These are phyloP conservation scores for Lecanicillium sp. DNA, from an alignment of 2,329 filamentous ascomycete genomes.

Conservation along the genomic window DNA sequence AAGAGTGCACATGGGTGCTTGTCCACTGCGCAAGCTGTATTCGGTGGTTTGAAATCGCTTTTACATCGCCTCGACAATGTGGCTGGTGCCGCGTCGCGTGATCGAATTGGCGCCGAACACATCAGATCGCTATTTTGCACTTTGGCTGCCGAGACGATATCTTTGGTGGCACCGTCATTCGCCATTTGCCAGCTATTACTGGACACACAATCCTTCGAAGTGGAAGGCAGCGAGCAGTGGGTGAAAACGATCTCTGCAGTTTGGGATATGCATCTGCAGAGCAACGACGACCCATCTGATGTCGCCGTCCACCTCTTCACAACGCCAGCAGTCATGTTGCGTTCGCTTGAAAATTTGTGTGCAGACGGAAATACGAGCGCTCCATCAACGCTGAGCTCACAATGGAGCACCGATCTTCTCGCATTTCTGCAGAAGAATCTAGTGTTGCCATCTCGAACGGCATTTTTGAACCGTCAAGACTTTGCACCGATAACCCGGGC, in stretches of 20 bases:
- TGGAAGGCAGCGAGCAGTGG: slow-evolving; percentile 37
- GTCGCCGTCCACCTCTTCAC: slow-evolving; percentile 40
- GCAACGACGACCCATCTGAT: slow-evolving; percentile 36
- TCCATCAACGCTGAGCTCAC: slow-evolving; percentile 13
- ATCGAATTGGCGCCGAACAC: slow-evolving; percentile 49
- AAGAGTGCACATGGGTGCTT: slow-evolving; percentile 33
- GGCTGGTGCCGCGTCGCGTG: slow-evolving; percentile 27
- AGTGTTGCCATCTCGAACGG: slow-evolving; percentile 41
- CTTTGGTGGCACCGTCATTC: slow-evolving; percentile 38
- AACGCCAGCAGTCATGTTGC: slow-evolving; percentile 29
- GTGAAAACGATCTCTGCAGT: slow-evolving; percentile 35
- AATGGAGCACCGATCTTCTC: slow-evolving; percentile 40
- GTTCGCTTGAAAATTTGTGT: slow-evolving; percentile 15
- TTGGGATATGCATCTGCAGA: slow-evolving; percentile 49
- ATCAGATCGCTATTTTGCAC: slow-evolving; percentile 49
- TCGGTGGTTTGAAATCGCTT: slow-evolving; percentile 37
- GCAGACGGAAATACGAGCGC: slow-evolving; percentile 18
- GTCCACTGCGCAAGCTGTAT: slow-evolving; percentile 38
- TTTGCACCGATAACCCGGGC: slow-evolving; percentile 33
- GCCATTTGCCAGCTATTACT: slow-evolving; percentile 34
- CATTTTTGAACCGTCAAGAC: slow-evolving; percentile 35
- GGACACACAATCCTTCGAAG: slow-evolving; percentile 20
- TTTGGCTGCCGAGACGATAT: slow-evolving; percentile 37
- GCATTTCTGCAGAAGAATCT: slow-evolving; percentile 43
- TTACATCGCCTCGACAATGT: slow-evolving; percentile 35